phyloP scores from a whole-genome alignment of 1,284 basidiomycete genomes.

The Sporisorium exsertum region DNA sequence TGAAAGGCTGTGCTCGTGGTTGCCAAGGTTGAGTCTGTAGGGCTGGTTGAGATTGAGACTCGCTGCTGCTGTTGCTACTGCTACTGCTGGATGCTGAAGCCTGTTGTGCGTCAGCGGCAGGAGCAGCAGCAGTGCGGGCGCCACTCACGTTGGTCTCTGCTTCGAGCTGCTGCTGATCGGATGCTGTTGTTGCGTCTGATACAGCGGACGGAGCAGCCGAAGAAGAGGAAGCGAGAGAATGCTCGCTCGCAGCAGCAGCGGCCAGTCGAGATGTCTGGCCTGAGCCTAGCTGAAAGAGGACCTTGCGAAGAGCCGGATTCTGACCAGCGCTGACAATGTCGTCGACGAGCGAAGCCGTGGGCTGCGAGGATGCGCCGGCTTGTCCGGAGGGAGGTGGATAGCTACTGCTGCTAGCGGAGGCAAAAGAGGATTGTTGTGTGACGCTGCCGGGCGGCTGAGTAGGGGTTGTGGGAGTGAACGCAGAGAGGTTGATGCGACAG shows the following conservation, averaged over 20 bases:
- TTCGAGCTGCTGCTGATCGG: not conserved
- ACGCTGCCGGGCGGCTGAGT: conserved; percentile 1
- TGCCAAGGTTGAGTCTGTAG: conserved; percentile 6
- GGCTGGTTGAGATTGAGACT: not conserved
- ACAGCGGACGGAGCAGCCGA: conserved; percentile 9
- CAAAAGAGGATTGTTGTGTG: not conserved
- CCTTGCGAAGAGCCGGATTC: conserved; percentile 44
- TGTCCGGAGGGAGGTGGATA: conserved; percentile 20
- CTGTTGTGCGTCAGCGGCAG: not conserved
- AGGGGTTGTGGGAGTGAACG: conserved; percentile 18
- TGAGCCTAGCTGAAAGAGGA: conserved; percentile 50
- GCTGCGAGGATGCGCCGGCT: conserved; percentile 7
- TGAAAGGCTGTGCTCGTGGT: conserved; percentile 18
- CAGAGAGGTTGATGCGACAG: conserved; percentile 48
- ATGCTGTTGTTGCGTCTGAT: not conserved
- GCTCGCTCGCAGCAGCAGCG: conserved; percentile 17
- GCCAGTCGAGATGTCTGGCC: conserved; percentile 28
- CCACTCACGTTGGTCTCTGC: not conserved
- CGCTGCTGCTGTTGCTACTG: not conserved
- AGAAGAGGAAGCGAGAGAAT: conserved; percentile 13
- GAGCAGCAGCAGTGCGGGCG: not conserved
- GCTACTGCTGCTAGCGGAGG: conserved; percentile 18
- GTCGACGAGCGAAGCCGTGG: conserved; percentile 18
- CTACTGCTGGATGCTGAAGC: not conserved
- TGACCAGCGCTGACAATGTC: conserved; percentile 43